Evolutionary conservation across 2,329 filamentous ascomycete species (phyloP), one percentile per base, ranked within the genome.

Genomic region (Epichloe gansuensis): DNA sequence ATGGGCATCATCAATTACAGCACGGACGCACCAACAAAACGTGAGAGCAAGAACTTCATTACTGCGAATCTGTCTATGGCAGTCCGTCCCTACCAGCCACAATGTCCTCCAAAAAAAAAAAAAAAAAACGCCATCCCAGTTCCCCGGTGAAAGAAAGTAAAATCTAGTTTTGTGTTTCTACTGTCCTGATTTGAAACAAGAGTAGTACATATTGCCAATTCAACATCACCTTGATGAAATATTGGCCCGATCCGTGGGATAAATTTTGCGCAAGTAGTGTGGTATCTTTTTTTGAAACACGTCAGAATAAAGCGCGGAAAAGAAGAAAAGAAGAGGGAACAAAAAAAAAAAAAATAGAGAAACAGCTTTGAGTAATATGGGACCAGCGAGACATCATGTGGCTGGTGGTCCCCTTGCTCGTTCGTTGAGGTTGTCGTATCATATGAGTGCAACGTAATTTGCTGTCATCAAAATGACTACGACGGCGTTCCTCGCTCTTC

Each of bases 401-500:
- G 31, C 9, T 8, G 8, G 31, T 11, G 31, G 9, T 9, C 31
- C 28, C 31, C 31, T 31, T 31, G 31, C 31, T 31, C 31, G 9
- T 31, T 31, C 9, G 8, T 11, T 0, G 3, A 31, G 9, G 4
- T 31, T 31, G 31, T 11, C 31, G 9, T 11, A 31, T 31, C 1
- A 8, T 31, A 31, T 2, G 9, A 31, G 31, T 31, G 8, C 31
- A 31, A 11, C 31, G 31, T 31, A 4, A 31, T 4, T 31, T 31
- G 8, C 31, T 4, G 31, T 31, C 31, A 31, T 8, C 31, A 23
- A n/a, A n/a, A n/a, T n/a, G 11, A 31, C 67, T 53, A 79, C 4
- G 72, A 75, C 12, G 77, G 75, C 8, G 75, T 80, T 2, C 77
- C 76, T 37, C 68, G 68, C 58, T 77, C 73, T 56, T 73, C 72